A percentile compares a stretch with the other conserved stretches of the same genome.
phyloP scores from a whole-genome alignment of 2,329 filamentous ascomycete species.

The Lachnellula arida region DNA sequence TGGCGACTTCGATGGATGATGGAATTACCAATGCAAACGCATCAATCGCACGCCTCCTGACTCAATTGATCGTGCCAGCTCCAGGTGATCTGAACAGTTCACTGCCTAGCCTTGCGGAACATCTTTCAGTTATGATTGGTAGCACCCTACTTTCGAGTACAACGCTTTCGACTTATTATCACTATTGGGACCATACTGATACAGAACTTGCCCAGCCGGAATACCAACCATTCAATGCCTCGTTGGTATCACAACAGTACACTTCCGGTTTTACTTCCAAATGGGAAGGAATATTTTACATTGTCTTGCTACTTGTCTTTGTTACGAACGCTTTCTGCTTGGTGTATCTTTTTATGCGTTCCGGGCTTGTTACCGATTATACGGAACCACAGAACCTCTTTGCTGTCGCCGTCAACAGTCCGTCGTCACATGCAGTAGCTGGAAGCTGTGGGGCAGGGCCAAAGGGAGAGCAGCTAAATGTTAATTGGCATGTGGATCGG shows the following conservation, averaged over 20 bases:
- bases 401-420: slow-evolving; percentile 63
- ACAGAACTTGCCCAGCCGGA: slow-evolving; percentile 39
- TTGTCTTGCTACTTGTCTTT: slow-evolving; percentile 62
- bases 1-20: slow-evolving; percentile 50
- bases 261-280: slow-evolving; percentile 56
- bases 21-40: slow-evolving; percentile 52
- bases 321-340: slow-evolving; percentile 62
- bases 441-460: slow-evolving; percentile 55
- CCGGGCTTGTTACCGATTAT: slow-evolving; percentile 69
- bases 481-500: slow-evolving; percentile 40
- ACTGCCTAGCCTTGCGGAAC: slow-evolving; percentile 68
- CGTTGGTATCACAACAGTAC: slow-evolving; percentile 62
- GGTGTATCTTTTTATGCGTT: slow-evolving; percentile 50
- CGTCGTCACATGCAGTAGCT: slow-evolving; percentile 44
- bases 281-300: slow-evolving; percentile 64
- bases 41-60: slow-evolving; percentile 54
- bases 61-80: slow-evolving; percentile 46
- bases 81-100: slow-evolving; percentile 39
- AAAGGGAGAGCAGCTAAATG: slow-evolving; percentile 26
- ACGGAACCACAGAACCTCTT: slow-evolving; percentile 75
- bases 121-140: slow-evolving; percentile 63
- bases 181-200: slow-evolving; percentile 46
- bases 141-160: slow-evolving; percentile 60
- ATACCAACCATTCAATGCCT: slow-evolving; percentile 58
- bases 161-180: slow-evolving; percentile 55